Evolutionary conservation across 352 stramenopile genomes (phyloP).

Genomic region (Proteromonas lacertae): DNA sequence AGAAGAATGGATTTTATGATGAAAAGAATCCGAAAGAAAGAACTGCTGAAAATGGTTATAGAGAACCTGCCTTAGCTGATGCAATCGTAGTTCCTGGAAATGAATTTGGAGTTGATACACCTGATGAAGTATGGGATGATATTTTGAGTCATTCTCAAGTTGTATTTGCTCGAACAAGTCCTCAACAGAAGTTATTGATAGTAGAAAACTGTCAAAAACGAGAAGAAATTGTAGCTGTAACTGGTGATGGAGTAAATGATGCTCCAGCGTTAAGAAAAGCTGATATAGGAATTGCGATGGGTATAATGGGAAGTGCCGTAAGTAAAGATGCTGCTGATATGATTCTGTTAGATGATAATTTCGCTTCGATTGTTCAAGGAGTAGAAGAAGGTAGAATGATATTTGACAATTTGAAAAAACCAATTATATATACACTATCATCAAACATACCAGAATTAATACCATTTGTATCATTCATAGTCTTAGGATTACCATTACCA

Average conservation of each 20-base stretch:
- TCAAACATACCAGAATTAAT: conserved; percentile 40
- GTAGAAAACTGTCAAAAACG: conserved; percentile 21
- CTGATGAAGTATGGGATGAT: no score
- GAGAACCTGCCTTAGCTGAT: not conserved
- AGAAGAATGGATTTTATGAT: not conserved
- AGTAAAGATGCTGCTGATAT: conserved; percentile 59
- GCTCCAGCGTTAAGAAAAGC: conserved; percentile 62
- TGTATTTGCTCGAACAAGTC: conserved; percentile 46
- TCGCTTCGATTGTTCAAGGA: conserved; percentile 47
- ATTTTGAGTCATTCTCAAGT: conserved; percentile 1
- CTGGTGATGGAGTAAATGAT: conserved; percentile 61
- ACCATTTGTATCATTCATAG: conserved; percentile 25
- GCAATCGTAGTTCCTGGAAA: not conserved
- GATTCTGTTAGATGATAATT: conserved; percentile 70
- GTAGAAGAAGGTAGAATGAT: conserved; percentile 52
- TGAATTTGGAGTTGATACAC: not conserved
- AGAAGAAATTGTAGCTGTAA: not conserved
- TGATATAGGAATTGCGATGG: conserved; percentile 71
- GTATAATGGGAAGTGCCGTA: conserved; percentile 30
- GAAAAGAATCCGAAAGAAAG: no score
- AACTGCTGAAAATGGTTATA: not conserved
- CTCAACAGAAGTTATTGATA: not conserved
- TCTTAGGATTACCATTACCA: conserved; percentile 25
- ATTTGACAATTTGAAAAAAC: conserved; percentile 57
- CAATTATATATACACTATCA: conserved; percentile 39